A percentile compares a stretch with the other conserved stretches of the same genome.
These are phyloP conservation scores for Nelumbo lutea DNA, from an alignment of 164 flowering plant genomes.

Conservation along the genomic window DNA sequence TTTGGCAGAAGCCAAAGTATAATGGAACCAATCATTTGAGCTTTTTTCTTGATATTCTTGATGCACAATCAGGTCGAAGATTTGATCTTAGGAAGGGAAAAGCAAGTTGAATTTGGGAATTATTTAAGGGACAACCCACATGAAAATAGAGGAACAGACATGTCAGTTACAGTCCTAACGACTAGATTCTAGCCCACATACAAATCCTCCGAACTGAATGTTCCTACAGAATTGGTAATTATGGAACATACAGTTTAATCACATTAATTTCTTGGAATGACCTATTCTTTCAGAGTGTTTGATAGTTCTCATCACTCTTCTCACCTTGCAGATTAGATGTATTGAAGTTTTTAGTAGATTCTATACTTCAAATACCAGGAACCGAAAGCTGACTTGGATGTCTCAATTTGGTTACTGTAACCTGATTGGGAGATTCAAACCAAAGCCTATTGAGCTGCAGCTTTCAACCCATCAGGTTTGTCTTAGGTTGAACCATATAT, in stretches of 20 bases:
- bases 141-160: conserved; percentile 30
- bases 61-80: conserved; percentile 32
- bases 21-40: not conserved
- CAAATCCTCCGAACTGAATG: conserved; percentile 37
- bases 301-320: not conserved
- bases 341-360: conserved; percentile 25
- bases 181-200: conserved; percentile 48
- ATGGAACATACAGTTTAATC: not conserved
- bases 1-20: not conserved
- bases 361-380: conserved; percentile 24
- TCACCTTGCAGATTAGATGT: conserved; percentile 22
- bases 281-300: not conserved
- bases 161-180: conserved; percentile 36
- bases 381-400: conserved; percentile 36
- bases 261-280: not conserved
- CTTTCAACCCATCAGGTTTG: conserved; percentile 36
- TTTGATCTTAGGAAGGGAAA: conserved; percentile 37
- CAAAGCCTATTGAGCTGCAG: conserved; percentile 27
- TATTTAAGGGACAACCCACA: conserved; percentile 25
- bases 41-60: not conserved
- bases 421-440: conserved; percentile 29
- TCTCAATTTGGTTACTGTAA: conserved; percentile 35
- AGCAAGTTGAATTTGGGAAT: conserved; percentile 33
- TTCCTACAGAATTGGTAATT: conserved; percentile 43
- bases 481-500: not conserved